Evolutionary conservation across 768 basidiomycete species (phyloP), one percentile per base, ranked within the genome.

Genomic region (Suillus luteus): DNA sequence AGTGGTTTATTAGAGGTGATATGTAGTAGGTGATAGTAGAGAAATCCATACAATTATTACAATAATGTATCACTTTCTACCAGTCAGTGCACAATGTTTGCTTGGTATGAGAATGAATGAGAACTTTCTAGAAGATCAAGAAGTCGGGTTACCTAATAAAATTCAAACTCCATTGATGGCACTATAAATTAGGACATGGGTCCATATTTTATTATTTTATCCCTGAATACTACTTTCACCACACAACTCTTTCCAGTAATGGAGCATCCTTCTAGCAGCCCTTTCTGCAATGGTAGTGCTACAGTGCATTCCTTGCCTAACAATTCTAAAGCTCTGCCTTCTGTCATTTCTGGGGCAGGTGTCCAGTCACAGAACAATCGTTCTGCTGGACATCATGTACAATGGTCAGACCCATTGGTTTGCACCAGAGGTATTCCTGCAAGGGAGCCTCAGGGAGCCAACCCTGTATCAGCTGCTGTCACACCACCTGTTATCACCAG

Each of bases 341-440:
- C 57, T 41, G 40, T 8, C 11, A 41, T 40, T 62, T 44, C 62
- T 61, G 17, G 15, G 12, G 24, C 22, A 27, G 15, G 33, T 60
- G 22, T 19, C 8, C 35, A 31, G 12, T 41, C 24, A 40, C 22
- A 27, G 33, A 55, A 22, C 35, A 31, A 38, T 8, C 35, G 8
- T 37, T 15, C 35, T 19, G 37, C 54, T 57, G 19, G 22, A 37
- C 14, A 35, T 35, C 61, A 40, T 63, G 51, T 48, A 15, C 37
- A 54, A 38, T 63, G 62, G 62, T 62, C 62, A 62, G 15, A 19
- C 7, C 62, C 62, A 62, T 44, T 63, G 11, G 24, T 43, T 7
- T n/a, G 37, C 7, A 44, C 22, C n/a, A 63, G 24, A 17, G 35
- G 22, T 3, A 46, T 63, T 8, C 62, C 62, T 27, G 19, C 60